Percentiles rank a stretch among this genome's conserved stretches.
Conservation (phyloP, 2,329 filamentous ascomycete genomes). For the Apiospora hydei region DNA sequence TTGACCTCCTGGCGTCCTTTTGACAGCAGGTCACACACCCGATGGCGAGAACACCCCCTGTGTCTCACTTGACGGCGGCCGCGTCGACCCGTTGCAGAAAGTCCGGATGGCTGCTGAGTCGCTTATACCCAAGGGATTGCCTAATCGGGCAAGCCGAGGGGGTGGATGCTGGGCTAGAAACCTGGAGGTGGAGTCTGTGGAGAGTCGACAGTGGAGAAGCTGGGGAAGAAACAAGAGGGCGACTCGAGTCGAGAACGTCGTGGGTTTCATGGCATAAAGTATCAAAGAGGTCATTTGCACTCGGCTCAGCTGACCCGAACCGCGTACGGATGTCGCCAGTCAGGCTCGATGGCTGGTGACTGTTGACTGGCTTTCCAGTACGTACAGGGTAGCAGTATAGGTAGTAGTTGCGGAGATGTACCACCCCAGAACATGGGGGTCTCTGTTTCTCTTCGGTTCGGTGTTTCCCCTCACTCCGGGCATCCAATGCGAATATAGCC, state of each 20-base stretch:
- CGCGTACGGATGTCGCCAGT: not conserved
- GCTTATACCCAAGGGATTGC: slow-evolving; percentile 30
- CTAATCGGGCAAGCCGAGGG: slow-evolving; percentile 34
- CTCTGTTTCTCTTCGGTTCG: not conserved
- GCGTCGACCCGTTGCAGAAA: slow-evolving; percentile 2
- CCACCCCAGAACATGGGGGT: not conserved
- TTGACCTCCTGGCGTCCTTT: not conserved
- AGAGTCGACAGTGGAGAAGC: slow-evolving; percentile 21
- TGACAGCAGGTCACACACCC: not conserved
- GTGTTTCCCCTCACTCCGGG: not conserved
- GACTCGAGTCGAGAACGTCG: slow-evolving; percentile 5
- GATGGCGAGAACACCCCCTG: slow-evolving; percentile 21
- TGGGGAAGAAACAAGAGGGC: not conserved
- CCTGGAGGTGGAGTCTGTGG: slow-evolving; percentile 24
- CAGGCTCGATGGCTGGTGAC: not conserved
- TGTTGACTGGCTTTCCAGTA: not conserved
- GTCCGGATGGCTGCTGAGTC: slow-evolving; percentile 17
- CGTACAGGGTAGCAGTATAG: not conserved
- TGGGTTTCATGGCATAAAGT: slow-evolving; percentile 9
- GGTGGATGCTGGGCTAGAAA: slow-evolving; percentile 6
- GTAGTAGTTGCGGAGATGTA: not conserved
- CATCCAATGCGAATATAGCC: slow-evolving; percentile 7
- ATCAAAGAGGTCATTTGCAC: slow-evolving; percentile 1
- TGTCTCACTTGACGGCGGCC: not conserved
- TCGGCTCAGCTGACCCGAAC: slow-evolving; percentile 6